Conservation (phyloP, 2,329 filamentous ascomycete species). For the Fusarium camptoceras region DNA sequence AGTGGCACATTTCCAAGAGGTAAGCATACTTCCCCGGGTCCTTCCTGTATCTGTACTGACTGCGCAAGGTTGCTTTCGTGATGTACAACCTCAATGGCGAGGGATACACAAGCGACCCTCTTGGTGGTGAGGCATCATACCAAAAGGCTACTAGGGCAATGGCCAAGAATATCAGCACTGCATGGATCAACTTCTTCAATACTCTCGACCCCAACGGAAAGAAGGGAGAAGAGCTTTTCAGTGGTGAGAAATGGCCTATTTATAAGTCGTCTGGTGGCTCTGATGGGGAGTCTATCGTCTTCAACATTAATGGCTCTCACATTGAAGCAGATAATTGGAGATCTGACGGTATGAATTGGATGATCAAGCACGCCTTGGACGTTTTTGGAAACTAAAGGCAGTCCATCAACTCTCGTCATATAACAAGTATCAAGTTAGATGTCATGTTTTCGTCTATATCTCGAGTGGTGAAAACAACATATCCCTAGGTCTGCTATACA, state of each 20-base stretch:
- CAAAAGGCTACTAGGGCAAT: slow-evolving; percentile 43
- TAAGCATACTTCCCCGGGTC: not conserved
- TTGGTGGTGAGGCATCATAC: slow-evolving; percentile 47
- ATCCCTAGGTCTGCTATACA: not conserved
- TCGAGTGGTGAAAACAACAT: not conserved
- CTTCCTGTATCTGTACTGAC: not conserved
- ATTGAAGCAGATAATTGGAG: slow-evolving; percentile 50
- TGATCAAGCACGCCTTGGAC: slow-evolving; percentile 44
- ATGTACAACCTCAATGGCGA: slow-evolving; percentile 53
- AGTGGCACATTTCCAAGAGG: slow-evolving; percentile 55
- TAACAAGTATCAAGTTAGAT: not conserved
- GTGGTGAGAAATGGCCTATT: slow-evolving; percentile 43
- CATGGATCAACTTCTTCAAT: slow-evolving; percentile 50
- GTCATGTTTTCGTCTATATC: not conserved
- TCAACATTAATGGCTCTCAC: slow-evolving; percentile 38
- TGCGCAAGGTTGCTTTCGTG: slow-evolving; percentile 53
- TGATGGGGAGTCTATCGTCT: slow-evolving; percentile 47
- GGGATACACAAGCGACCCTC: slow-evolving; percentile 50
- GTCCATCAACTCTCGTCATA: not conserved
- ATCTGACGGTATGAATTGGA: slow-evolving; percentile 46
- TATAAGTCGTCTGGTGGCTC: slow-evolving; percentile 36
- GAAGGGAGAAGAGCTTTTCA: not conserved
- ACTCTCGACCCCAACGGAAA: slow-evolving; percentile 46
- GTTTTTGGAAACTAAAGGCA: slow-evolving; percentile 44
- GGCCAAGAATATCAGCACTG: slow-evolving; percentile 45